Conservation (phyloP, 139 green algal genomes). For the Tetradesmus obliquus region DNA sequence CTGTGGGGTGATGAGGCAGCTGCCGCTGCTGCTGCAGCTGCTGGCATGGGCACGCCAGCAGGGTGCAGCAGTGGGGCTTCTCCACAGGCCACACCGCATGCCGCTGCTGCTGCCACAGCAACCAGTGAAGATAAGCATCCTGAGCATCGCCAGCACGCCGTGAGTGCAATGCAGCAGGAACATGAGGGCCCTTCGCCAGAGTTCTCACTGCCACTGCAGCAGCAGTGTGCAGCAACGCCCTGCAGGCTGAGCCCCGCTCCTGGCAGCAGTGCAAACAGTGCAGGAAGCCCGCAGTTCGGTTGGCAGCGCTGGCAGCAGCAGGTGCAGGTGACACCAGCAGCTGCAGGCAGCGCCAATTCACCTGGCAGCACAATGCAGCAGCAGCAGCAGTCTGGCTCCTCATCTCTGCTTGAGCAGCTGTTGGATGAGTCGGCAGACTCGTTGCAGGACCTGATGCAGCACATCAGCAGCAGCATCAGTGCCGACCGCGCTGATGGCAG, state of each 20-base stretch:
- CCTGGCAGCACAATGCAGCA: background rate
- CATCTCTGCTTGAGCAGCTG: slow-evolving; percentile 13
- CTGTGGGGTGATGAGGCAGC: background rate
- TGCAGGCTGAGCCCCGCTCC: background rate
- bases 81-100: background rate
- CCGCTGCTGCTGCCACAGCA: background rate
- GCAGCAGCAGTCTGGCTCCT: background rate
- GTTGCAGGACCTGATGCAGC: background rate
- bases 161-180: background rate
- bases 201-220: background rate
- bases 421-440: slow-evolving; percentile 21
- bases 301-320: background rate
- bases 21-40: background rate
- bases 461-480: background rate
- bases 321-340: slow-evolving; percentile 4
- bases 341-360: background rate
- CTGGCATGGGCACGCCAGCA: background rate
- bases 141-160: background rate
- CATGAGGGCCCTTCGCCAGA: background rate
- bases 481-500: background rate
- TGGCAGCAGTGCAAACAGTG: background rate
- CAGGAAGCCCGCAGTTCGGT: background rate
- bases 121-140: background rate
- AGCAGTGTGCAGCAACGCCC: background rate
- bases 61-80: background rate